Evolutionary conservation across 2,329 filamentous ascomycete species (phyloP), one percentile per base, ranked within the genome.

Genomic region (Cladophialophora yegresii): DNA sequence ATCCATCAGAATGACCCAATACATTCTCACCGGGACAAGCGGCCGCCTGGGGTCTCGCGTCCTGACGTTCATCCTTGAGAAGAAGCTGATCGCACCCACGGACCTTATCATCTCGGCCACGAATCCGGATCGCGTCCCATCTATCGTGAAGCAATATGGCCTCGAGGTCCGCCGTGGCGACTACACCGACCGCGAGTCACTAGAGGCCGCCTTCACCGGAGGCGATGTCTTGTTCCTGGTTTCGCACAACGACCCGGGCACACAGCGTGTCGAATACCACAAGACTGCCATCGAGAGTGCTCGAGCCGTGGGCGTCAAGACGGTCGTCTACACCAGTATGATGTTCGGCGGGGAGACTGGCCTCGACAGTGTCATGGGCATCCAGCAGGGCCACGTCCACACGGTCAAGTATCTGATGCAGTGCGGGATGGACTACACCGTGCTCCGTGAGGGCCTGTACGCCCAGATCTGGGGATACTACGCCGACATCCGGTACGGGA

Each of bases 251-350:
- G 55, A 58, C 40, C 40, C 55, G n/a, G 55, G 55, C 26, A 13
- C 32, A 16, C 8, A 36, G 5, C 55, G 55, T n/a, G 55, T 58
- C 40, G 40, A 58, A 13, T 58, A 49, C 40, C 55, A 58, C 43
- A 49, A 50, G 55, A 50, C 33, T 28, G 55, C 55, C 9, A 23
- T 58, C 43, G 55, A 58, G 13, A 58, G 23, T n/a, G 55, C 55
- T 0, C 55, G 55, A 1, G 43, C 40, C 3, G 55, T 23, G 3
- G 55, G 55, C 9, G 55, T 58, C 26, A 50, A 7, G 26, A 33
- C 55, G 6, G 26, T 58, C 55, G 16, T 58, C 43, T 58, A 58
- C n/a, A 58, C 55, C 23, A 58, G 55, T 40, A 58, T 58, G 55
- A 58, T 58, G 55, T 58, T 58, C n/a, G 55, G 55, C 28, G 55